phyloP scores from a whole-genome alignment of 176 grass and related monocot genomes.

The Canna indica region DNA sequence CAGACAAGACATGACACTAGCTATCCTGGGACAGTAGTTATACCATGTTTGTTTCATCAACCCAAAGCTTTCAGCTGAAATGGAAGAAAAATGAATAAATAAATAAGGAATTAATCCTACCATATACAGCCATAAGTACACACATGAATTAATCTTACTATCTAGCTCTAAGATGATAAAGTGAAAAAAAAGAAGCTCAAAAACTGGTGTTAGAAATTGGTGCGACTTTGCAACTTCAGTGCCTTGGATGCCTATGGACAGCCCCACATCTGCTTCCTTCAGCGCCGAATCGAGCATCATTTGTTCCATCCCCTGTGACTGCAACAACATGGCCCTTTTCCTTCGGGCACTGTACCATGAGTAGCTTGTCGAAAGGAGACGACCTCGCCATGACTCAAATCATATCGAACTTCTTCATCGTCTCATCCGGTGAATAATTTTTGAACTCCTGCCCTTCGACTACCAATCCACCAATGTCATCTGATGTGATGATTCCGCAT shows the following conservation, averaged over 20 bases:
- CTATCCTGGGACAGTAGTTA: no score
- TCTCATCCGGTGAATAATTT: slow-evolving; percentile 29
- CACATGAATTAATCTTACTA: no score
- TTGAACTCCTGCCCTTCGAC: slow-evolving; percentile 66
- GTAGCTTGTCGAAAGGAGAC: slow-evolving; percentile 51
- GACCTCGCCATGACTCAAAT: slow-evolving; percentile 72
- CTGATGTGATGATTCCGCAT: slow-evolving; percentile 41
- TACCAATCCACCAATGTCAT: slow-evolving; percentile 16
- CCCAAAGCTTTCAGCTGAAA: no score
- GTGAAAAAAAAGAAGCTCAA: no score
- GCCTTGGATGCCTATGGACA: slow-evolving; percentile 73
- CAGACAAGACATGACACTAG: no score
- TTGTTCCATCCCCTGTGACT: slow-evolving; percentile 67
- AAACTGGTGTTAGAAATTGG: no score
- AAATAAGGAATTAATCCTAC: no score
- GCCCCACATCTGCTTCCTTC: slow-evolving; percentile 63
- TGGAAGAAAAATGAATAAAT: no score
- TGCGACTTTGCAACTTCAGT: slow-evolving; percentile 76
- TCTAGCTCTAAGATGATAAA: no score
- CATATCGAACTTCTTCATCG: slow-evolving; percentile 31
- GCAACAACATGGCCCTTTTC: slow-evolving; percentile 69
- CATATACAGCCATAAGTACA: no score
- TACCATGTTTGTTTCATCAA: no score
- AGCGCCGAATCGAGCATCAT: slow-evolving; percentile 51
- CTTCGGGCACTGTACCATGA: slow-evolving; percentile 59